Evolutionary conservation across 1,139 yeast genomes (phyloP).

Genomic region (Geotrichum candidum): DNA sequence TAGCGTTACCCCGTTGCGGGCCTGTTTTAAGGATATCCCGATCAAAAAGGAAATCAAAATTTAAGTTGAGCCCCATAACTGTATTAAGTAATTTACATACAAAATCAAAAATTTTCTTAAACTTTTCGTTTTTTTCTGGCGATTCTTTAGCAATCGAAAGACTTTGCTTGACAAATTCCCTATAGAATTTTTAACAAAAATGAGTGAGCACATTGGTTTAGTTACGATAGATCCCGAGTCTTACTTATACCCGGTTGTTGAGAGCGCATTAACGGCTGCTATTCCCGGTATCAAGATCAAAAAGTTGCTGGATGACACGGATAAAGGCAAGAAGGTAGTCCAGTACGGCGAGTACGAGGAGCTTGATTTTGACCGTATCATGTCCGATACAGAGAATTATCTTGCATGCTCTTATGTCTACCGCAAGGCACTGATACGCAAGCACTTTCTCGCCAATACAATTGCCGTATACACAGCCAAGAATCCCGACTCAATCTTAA

Average conservation of each 20-base stretch:
- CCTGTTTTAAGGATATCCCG: conserved; percentile 59
- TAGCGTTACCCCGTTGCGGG: conserved; percentile 80
- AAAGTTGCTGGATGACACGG: conserved; percentile 10
- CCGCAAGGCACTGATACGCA: conserved; percentile 76
- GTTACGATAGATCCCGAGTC: conserved; percentile 37
- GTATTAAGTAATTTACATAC: background rate
- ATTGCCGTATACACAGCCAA: conserved; percentile 68
- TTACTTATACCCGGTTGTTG: conserved; percentile 57
- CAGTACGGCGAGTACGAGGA: conserved; percentile 92
- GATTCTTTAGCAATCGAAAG: background rate
- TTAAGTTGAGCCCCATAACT: conserved; percentile 21
- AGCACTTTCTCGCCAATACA: conserved; percentile 80
- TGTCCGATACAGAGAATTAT: conserved; percentile 43
- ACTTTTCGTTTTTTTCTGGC: background rate
- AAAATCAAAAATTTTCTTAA: background rate
- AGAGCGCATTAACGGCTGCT: conserved; percentile 37
- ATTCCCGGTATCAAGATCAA: conserved; percentile 4
- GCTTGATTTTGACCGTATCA: conserved; percentile 60
- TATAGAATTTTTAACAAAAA: background rate
- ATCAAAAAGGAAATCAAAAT: conserved; percentile 50
- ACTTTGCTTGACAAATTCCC: background rate
- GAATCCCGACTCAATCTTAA: conserved; percentile 60
- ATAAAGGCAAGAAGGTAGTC: conserved; percentile 39
- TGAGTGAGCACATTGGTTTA: conserved; percentile 5
- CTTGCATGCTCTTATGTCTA: conserved; percentile 76